Base-by-base conservation (phyloP, 148 eudicot genomes). In the Pharnaceum exiguum region DNA sequence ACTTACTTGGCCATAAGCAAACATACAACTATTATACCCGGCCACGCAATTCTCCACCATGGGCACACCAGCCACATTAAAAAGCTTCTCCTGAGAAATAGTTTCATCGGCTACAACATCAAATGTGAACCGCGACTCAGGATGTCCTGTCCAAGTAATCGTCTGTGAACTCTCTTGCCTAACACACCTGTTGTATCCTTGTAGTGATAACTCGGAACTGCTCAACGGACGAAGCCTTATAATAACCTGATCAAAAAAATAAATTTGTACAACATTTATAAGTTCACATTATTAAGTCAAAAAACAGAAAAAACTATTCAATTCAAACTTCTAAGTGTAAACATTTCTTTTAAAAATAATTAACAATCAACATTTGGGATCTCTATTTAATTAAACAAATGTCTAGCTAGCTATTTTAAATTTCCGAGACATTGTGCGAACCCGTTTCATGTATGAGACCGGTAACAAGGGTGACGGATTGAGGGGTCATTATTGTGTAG, bases 1-100 rank as follows among this genome's bases (percentile, higher is more conserved):
- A 71, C 96, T 76, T 42, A 88, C 99, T 72, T 93, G 99, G 35
- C 99, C 99, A 71, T 93, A 93, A 37, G 99, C 99, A 80, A 93
- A 93, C 96, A 93, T 86, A 74, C 99, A 93, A 46, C 99, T 93
- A 28, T 93, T 93, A 69, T 93, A 93, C 47, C 99, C 99, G 58
- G 81, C 87, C 50, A 93, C 75, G 29, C 95, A 85, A 58, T 93
- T 93, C 63, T 93, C 99, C 62, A 93, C 99, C 99, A 93, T 88
- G 6, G 96, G 91, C 42, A 93, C 87, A 37, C 99, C 99, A 59
- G 96, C 89, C 74, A 86, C 96, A 65, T 80, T 80, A 43, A 93
- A 93, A 58, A 93, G 90, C 66, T 78, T 78, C 66, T 93, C 99
- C 99, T 93, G 99, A 76, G 80, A 75, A 69, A 93, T 87, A 75